Base-by-base conservation (phyloP, 2,329 filamentous ascomycete genomes). In the Neofusicoccum sp. region DNA sequence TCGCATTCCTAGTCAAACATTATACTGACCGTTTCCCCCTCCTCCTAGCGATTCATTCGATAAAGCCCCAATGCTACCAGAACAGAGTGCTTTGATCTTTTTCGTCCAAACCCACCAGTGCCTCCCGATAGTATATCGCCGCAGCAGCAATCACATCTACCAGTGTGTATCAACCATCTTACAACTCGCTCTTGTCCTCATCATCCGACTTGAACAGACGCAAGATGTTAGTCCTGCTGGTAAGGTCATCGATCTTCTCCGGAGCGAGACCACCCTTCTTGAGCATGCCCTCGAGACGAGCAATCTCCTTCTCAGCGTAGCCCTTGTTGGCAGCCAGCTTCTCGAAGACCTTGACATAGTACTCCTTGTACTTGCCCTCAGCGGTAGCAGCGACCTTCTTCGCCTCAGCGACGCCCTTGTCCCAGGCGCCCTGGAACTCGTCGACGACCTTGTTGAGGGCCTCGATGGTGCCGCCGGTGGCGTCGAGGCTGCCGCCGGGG, bases 341-440 rank as follows among this genome's bases (percentile, higher is more conserved):
- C 74, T 90, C 86, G 63, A 95, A 89, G 59, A 96, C 92, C 74
- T 90, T 91, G 74, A 95, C 82, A 76, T 99, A 98, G 85, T 99
- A 99, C 78, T 93, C 84, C 48, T 91, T 91, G 72, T 93, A 96
- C 81, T 90, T 91, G 56, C 77, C 80, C 68, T 83, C 82, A 24
- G 87, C 87, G 63, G 86, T 84, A 14, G 24, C 33, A 1, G 59
- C 59, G 6, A 38, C 51, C 79, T 89, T 88, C 80, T 89, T 88
- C 58, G 89, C 82, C 77, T 96, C 89, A 44, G 82, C 82, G 34
- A 85, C 81, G 24, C 91, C 84, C 65, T 88, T 85, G 45, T 84
- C 80, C 60, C 90, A 76, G 54, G 70, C 79, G 53, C 86, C 86
- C 24, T 77, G 75, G 72, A 92, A 89, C 79, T 90, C 89, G 68